These are phyloP conservation scores for Sclerotinia subarctica DNA, from an alignment of 2,329 filamentous ascomycete species.

Conservation along the genomic window DNA sequence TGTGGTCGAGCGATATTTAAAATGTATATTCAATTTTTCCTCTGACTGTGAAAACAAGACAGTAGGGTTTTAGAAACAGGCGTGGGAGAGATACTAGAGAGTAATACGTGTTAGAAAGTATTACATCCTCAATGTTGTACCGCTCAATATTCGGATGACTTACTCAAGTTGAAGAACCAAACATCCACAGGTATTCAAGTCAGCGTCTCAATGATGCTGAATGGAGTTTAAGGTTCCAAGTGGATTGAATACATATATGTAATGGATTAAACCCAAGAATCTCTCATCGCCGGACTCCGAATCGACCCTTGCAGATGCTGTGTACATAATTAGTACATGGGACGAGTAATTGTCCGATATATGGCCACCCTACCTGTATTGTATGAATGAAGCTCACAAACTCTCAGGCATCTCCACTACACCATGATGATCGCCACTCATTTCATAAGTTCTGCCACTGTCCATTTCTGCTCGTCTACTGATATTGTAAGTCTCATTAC, in stretches of 20 bases:
- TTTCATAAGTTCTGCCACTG: background rate
- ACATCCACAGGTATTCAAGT: background rate
- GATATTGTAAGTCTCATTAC: background rate
- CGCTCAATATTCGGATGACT: background rate
- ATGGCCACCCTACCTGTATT: background rate
- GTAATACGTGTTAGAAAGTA: background rate
- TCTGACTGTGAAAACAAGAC: background rate
- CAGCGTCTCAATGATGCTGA: background rate
- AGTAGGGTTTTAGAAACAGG: background rate
- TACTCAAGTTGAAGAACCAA: background rate
- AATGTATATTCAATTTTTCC: too few relatives aligned
- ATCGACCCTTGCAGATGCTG: background rate
- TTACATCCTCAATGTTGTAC: background rate
- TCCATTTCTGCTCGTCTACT: slow-evolving; percentile 1
- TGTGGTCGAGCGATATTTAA: background rate
- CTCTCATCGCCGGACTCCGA: background rate
- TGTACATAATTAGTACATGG: background rate
- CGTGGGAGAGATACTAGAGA: too few relatives aligned
- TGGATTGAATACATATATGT: background rate
- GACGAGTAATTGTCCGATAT: background rate
- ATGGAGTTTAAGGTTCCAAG: background rate
- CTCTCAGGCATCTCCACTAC: slow-evolving; percentile 1
- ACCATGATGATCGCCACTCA: slow-evolving; percentile 1
- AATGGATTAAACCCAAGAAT: background rate
- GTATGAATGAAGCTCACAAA: background rate